Percentiles rank a stretch among this genome's conserved stretches.
These are phyloP conservation scores for Cryptosporidium muris DNA, from an alignment of 169 alveolate genomes.

Conservation along the genomic window DNA sequence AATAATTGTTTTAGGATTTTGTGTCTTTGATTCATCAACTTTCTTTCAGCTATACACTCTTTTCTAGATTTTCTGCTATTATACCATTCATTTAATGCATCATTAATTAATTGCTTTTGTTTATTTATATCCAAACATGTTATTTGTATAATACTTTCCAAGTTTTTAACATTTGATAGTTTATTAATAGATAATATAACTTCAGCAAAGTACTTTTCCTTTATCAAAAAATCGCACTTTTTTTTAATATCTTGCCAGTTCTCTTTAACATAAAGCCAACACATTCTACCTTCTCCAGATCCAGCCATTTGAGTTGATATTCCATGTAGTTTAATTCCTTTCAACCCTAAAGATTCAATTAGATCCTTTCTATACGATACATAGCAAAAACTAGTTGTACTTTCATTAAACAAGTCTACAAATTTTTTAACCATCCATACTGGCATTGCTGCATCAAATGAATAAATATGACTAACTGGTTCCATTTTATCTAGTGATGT, in stretches of 20 bases:
- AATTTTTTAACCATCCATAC: slow-evolving; percentile 82
- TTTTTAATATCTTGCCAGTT: slow-evolving; percentile 78
- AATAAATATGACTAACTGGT: slow-evolving; percentile 86
- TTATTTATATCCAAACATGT: neutral
- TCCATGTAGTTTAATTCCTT: slow-evolving; percentile 76
- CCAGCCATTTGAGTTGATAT: slow-evolving; percentile 84
- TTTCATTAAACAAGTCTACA: slow-evolving; percentile 75
- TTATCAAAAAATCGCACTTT: neutral
- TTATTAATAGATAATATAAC: too few species aligned
- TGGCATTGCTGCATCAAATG: slow-evolving; percentile 88
- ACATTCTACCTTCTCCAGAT: slow-evolving; percentile 82
- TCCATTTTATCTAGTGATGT: slow-evolving; percentile 80
- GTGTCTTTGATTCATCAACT: slow-evolving; percentile 34
- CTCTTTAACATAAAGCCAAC: slow-evolving; percentile 82
- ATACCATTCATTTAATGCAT: slow-evolving; percentile 29
- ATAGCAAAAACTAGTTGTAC: slow-evolving; percentile 77
- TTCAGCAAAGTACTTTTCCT: neutral
- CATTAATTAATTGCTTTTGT: slow-evolving; percentile 10
- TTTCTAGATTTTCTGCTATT: slow-evolving; percentile 49
- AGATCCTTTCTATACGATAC: slow-evolving; percentile 79
- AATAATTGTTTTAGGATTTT: slow-evolving; percentile 35
- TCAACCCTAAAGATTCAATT: slow-evolving; percentile 76
- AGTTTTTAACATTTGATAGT: neutral
- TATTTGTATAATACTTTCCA: slow-evolving; percentile 15
- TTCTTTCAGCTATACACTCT: slow-evolving; percentile 44